A percentile compares a stretch with the other conserved stretches of the same genome.
These are phyloP conservation scores for Volvox africanus DNA, from an alignment of 139 green algal species.

Conservation along the genomic window DNA sequence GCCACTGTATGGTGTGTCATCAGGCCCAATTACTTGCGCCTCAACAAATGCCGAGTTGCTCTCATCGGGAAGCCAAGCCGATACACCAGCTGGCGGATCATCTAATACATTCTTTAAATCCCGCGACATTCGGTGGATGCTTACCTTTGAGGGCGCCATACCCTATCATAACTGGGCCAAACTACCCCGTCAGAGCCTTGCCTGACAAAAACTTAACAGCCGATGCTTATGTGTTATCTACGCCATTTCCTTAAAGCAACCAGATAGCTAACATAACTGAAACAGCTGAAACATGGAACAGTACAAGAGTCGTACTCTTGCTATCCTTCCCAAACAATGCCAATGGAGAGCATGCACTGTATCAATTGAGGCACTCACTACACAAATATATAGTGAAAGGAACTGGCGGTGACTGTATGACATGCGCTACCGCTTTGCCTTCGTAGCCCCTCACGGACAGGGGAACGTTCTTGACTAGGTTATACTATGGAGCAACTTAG, in stretches of 20 bases:
- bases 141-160: neutral
- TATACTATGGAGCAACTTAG: neutral
- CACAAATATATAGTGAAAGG: neutral
- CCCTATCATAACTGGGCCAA: too few species aligned
- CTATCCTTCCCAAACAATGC: too few species aligned
- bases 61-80: neutral
- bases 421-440: constrained; percentile 8
- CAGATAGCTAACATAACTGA: too few species aligned
- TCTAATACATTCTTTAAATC: neutral
- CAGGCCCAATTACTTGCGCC: constrained; percentile 20
- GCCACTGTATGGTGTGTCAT: constrained; percentile 15
- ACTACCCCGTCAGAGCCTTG: too few species aligned
- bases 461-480: neutral
- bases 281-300: too few species aligned
- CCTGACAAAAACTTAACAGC: too few species aligned
- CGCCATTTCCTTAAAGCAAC: too few species aligned
- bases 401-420: neutral
- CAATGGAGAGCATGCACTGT: too few species aligned
- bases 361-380: neutral
- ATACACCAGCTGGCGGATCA: neutral
- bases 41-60: neutral
- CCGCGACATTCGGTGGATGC: neutral
- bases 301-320: too few species aligned
- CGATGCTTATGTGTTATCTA: too few species aligned
- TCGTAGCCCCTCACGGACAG: neutral